A percentile compares a stretch with the other conserved stretches of the same genome.
Evolutionary conservation across 2,329 filamentous ascomycete species (phyloP).

Genomic region (Clonostachys solani): DNA sequence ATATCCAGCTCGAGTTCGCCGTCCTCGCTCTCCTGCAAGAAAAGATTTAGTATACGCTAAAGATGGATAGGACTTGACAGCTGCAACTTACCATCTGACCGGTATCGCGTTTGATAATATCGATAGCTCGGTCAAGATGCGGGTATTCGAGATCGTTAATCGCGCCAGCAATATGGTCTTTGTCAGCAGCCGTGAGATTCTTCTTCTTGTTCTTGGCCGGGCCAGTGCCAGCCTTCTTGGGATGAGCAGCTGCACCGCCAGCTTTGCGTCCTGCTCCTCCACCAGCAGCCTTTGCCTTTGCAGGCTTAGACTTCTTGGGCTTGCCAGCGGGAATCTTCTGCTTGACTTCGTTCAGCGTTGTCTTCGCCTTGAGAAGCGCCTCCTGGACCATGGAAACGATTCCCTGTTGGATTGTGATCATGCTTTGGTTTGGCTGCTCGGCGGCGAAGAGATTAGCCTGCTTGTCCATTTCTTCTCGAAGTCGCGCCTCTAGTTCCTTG

Average conservation of each 20-base stretch:
- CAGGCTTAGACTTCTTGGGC: constrained; percentile 53
- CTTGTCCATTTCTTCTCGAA: constrained; percentile 54
- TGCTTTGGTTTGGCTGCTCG: constrained; percentile 43
- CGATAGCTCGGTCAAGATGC: constrained; percentile 77
- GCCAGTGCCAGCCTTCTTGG: constrained; percentile 23
- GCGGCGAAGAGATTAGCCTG: constrained; percentile 48
- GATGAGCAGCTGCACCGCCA: constrained; percentile 16
- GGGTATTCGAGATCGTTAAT: constrained; percentile 76
- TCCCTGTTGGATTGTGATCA: constrained; percentile 53
- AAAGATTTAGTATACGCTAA: neutral
- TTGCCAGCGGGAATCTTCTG: constrained; percentile 55
- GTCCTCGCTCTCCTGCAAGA: constrained; percentile 49
- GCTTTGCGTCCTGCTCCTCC: constrained; percentile 36
- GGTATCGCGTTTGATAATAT: constrained; percentile 85
- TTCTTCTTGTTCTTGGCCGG: constrained; percentile 40
- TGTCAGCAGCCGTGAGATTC: constrained; percentile 72
- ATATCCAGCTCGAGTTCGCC: constrained; percentile 59
- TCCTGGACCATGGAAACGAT: constrained; percentile 64
- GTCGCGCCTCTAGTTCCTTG: constrained; percentile 45
- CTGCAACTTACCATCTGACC: constrained; percentile 62
- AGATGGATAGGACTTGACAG: neutral
- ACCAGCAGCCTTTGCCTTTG: constrained; percentile 52
- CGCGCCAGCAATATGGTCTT: constrained; percentile 83
- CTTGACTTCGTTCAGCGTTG: constrained; percentile 47
- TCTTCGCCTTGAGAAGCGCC: constrained; percentile 71